These are phyloP conservation scores for Starmerella floris DNA, from an alignment of 805 yeast genomes.

Conservation along the genomic window DNA sequence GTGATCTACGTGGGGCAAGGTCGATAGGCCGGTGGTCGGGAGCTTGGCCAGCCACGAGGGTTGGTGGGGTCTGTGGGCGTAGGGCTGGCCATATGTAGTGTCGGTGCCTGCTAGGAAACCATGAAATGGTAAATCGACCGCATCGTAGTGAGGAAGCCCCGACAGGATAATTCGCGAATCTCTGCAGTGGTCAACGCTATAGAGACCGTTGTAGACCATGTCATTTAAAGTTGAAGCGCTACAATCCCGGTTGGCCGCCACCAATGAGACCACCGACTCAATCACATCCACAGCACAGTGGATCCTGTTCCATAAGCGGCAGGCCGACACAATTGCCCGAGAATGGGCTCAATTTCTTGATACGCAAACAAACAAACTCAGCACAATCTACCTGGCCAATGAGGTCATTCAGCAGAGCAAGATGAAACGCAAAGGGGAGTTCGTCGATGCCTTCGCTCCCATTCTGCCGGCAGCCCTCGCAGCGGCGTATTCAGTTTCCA, in stretches of 20 bases:
- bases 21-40: neutral
- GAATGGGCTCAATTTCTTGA: slow-evolving; percentile 36
- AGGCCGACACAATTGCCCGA: slow-evolving; percentile 39
- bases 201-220: too few relatives aligned
- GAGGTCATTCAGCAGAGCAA: slow-evolving; percentile 72
- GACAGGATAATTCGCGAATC: too few relatives aligned
- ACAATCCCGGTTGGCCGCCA: slow-evolving; percentile 23
- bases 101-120: too few relatives aligned
- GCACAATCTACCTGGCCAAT: slow-evolving; percentile 58
- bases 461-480: slow-evolving; percentile 31
- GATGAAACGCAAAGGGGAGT: slow-evolving; percentile 46
- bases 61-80: too few relatives aligned
- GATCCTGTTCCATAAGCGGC: slow-evolving; percentile 51
- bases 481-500: slow-evolving; percentile 28
- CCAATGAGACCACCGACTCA: slow-evolving; percentile 56
- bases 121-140: too few relatives aligned
- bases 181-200: too few relatives aligned
- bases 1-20: neutral
- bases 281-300: slow-evolving; percentile 64
- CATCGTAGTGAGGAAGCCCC: too few relatives aligned
- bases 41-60: too few relatives aligned
- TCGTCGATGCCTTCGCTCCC: slow-evolving; percentile 42
- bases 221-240: slow-evolving; percentile 19
- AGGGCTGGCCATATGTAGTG: too few relatives aligned
- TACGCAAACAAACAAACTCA: slow-evolving; percentile 34